Base-by-base conservation (phyloP, 768 basidiomycete genomes). In the Phaeotremella skinneri region DNA sequence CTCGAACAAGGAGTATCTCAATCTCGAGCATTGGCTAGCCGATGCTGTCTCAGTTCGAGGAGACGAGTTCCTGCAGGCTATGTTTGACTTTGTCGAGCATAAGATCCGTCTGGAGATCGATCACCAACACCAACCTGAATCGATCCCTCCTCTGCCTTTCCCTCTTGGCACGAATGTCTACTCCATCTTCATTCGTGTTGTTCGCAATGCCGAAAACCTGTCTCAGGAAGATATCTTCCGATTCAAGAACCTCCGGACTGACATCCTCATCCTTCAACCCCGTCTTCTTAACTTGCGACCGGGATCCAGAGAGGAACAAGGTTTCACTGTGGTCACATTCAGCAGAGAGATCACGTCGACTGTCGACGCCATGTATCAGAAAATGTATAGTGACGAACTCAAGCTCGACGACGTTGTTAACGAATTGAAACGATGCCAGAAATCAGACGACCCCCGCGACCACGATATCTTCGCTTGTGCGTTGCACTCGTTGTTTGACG, bases 381-480 rank as follows among this genome's bases (percentile, higher is more conserved):
- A 91, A 77, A 96, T 99, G 92, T 99, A 98, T 78, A 89, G 91
- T 74, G 90, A 91, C 74, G 85, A 91, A 68, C 89, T 91, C 55
- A 84, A 90, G 56, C 91, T 98, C 69, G 94, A 98, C 75, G 90
- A 94, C 62, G 91, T 98, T 63, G 89, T 97, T 61, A 79, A 83
- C 26, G 85, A 91, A 79, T 85, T 99, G 26, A 88, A 90, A 78
- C 84, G 86, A 55, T 85, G 86, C 80, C 91, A 93, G 73, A 84
- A 83, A 50, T 93, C 92, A 29, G 82, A 84, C 30, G 89, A 87
- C 66, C 79, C 86, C 45, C 85, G 86, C 56, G 92, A 97, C 67
- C 91, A 94, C 75, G 91, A 98, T 79, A 85, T 96, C 62, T 97
- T 97, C 74, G 96, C 92, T n/a, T 97, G 92, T 84, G 96, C 96